phyloP scores from a whole-genome alignment of 169 alveolate species.

The Fabrea salina region DNA sequence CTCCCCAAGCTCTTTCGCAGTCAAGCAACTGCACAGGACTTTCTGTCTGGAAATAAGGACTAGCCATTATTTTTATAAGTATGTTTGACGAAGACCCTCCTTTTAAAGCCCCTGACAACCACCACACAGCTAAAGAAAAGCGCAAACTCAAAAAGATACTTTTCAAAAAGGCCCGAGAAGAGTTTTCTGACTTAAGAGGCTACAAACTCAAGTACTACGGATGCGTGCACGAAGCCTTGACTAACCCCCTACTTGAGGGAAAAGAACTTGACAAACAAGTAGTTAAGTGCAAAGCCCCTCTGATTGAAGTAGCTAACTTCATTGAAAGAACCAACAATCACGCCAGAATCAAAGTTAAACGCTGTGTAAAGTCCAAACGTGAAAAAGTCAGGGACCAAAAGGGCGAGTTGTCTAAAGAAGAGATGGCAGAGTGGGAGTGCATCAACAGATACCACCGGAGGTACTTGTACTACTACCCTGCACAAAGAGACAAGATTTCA shows the following conservation, averaged over 20 bases:
- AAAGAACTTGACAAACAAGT: neutral
- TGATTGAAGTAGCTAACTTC: neutral
- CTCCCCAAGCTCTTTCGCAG: slow-evolving; percentile 49
- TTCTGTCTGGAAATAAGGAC: slow-evolving; percentile 33
- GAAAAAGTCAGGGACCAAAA: neutral
- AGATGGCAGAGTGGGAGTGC: neutral
- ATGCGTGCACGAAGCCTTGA: slow-evolving; percentile 16
- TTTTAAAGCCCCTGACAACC: neutral
- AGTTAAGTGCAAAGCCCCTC: neutral
- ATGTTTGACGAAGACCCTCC: slow-evolving; percentile 19
- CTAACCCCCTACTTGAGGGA: neutral
- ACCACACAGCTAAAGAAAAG: neutral
- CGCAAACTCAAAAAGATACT: neutral
- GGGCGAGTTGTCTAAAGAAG: neutral
- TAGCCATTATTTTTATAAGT: slow-evolving; percentile 11
- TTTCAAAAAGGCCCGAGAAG: neutral
- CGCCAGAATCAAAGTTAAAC: slow-evolving; percentile 8
- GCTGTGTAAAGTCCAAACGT: neutral
- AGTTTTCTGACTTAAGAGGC: neutral
- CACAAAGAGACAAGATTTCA: neutral
- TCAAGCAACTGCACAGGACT: slow-evolving; percentile 33
- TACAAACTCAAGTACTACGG: neutral
- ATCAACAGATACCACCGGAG: slow-evolving; percentile 8
- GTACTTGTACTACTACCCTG: slow-evolving; percentile 20
- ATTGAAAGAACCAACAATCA: slow-evolving; percentile 6